Percentiles rank a stretch among this genome's conserved stretches.
Evolutionary conservation across 768 basidiomycete species (phyloP).

Genomic region (Rhizopogon vinicolor): DNA sequence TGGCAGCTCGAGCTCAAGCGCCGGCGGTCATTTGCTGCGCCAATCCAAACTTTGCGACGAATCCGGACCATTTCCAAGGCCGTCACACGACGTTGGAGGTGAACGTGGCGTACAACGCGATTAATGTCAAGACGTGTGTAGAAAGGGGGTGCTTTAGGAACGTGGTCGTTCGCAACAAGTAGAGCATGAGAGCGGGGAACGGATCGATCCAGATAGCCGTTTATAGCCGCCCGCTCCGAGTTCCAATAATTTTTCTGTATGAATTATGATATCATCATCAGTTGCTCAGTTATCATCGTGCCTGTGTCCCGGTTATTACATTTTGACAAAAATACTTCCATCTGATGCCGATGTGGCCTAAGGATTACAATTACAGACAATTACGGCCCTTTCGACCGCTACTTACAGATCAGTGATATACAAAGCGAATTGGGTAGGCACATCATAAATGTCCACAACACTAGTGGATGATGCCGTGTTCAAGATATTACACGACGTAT

Average conservation of each 20-base stretch:
- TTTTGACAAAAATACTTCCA: neutral
- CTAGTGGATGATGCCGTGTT: too few species aligned
- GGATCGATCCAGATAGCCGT: neutral
- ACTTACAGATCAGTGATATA: too few species aligned
- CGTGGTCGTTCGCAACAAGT: neutral
- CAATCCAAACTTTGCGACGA: neutral
- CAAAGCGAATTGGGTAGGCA: too few species aligned
- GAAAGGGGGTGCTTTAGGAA: neutral
- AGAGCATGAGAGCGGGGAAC: neutral
- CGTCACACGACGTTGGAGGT: neutral
- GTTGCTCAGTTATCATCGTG: neutral
- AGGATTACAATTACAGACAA: too few species aligned
- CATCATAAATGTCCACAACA: too few species aligned
- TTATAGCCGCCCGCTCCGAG: neutral
- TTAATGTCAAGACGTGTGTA: neutral
- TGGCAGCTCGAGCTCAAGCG: neutral
- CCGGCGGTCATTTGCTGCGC: neutral
- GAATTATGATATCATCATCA: neutral
- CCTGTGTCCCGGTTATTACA: neutral
- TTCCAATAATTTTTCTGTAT: neutral
- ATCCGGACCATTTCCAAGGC: neutral
- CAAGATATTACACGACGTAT: too few species aligned
- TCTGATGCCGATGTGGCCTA: neutral
- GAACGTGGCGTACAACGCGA: conserved; percentile 1
- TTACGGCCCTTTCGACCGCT: too few species aligned